Percentiles rank a stretch among this genome's conserved stretches.
These are phyloP conservation scores for Echria macrotheca DNA, from an alignment of 495 filamentous ascomycete species.

Conservation along the genomic window DNA sequence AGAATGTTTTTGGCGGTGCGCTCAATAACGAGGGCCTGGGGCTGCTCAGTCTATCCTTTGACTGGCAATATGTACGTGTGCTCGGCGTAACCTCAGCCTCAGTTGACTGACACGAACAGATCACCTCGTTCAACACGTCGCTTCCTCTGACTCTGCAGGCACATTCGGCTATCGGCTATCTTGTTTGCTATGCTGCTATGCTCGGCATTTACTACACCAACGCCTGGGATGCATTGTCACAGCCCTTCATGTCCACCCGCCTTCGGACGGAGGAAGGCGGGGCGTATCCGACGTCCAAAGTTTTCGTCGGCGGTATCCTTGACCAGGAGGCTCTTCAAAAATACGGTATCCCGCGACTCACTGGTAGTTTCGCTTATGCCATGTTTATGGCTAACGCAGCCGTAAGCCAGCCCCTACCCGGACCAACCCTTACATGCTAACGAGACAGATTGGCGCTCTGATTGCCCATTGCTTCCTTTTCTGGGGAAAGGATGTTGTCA, in stretches of 20 bases:
- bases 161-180: conserved; percentile 30
- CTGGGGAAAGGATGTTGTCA: conserved; percentile 17
- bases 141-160: conserved; percentile 17
- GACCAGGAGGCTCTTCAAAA: conserved; percentile 27
- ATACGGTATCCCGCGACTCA: conserved; percentile 38
- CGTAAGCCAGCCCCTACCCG: conserved; percentile 25
- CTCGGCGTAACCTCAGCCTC: conserved; percentile 23
- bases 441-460: conserved; percentile 16
- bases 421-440: too few species aligned
- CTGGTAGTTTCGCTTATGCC: conserved; percentile 37
- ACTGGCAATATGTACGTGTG: conserved; percentile 51
- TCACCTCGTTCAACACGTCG: conserved; percentile 34
- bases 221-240: conserved; percentile 38
- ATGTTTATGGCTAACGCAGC: conserved; percentile 42
- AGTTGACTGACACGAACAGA: conserved; percentile 22
- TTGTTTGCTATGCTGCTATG: conserved; percentile 39
- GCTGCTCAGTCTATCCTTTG: conserved; percentile 43
- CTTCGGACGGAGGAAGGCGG: conserved; percentile 31
- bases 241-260: conserved; percentile 48
- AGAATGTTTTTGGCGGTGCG: conserved; percentile 53
- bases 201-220: conserved; percentile 45
- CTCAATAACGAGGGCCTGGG: conserved; percentile 48
- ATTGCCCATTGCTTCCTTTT: conserved; percentile 20
- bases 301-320: conserved; percentile 35
- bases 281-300: conserved; percentile 41